Evolutionary conservation across 2,329 filamentous ascomycete genomes (phyloP).

Genomic region (Lachnellula subtilissima): DNA sequence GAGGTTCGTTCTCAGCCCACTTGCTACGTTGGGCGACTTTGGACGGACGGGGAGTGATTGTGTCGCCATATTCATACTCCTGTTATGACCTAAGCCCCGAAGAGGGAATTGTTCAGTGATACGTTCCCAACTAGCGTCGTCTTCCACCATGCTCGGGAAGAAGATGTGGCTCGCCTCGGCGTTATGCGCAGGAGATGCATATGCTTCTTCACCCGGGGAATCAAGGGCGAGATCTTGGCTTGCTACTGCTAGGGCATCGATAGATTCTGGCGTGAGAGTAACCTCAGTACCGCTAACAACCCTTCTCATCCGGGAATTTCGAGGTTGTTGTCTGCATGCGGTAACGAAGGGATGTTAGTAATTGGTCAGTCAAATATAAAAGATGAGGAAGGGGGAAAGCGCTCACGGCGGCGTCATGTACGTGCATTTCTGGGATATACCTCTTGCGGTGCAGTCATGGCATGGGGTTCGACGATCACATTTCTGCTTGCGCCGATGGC

Average conservation of each 20-base stretch:
- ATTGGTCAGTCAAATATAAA: neutral
- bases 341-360: neutral
- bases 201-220: no score
- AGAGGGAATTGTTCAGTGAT: neutral
- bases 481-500: constrained; percentile 24
- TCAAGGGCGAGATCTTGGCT: neutral
- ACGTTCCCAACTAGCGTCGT: neutral
- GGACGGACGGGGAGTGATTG: neutral
- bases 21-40: constrained; percentile 6
- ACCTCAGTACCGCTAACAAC: constrained; percentile 14
- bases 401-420: constrained; percentile 16
- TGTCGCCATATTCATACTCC: neutral
- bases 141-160: no score
- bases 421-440: constrained; percentile 15
- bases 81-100: neutral
- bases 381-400: no score
- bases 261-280: constrained; percentile 15
- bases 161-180: neutral
- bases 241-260: constrained; percentile 2
- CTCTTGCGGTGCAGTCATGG: constrained; percentile 16
- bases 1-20: neutral
- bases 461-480: constrained; percentile 19
- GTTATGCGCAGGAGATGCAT: neutral
- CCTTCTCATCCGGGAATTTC: constrained; percentile 8
- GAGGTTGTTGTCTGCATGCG: constrained; percentile 2